phyloP scores from a whole-genome alignment of 352 stramenopile genomes.

The Globisporangium spinosum region DNA sequence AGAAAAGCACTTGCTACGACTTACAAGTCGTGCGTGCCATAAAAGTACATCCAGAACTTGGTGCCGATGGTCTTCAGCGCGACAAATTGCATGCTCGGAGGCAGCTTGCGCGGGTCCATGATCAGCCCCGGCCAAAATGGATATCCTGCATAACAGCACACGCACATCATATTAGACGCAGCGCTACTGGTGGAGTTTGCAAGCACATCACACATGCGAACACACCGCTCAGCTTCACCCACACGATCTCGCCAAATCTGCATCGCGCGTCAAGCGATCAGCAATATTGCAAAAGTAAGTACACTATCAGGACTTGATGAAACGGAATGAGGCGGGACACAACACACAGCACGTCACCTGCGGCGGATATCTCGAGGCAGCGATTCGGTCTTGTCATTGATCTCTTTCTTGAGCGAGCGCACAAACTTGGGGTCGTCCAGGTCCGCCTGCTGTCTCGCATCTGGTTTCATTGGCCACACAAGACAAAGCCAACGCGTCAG shows the following conservation, averaged over 20 bases:
- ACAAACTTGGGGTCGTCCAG: slow-evolving; percentile 10
- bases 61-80: slow-evolving; percentile 9
- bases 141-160: slow-evolving; percentile 9
- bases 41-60: slow-evolving; percentile 20
- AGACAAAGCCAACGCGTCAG: background rate
- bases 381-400: slow-evolving; percentile 12
- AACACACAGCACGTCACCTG: slow-evolving; percentile 2
- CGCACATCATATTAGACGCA: background rate
- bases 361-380: slow-evolving; percentile 7
- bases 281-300: background rate
- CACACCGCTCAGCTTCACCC: slow-evolving; percentile 12
- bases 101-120: slow-evolving; percentile 17
- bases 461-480: background rate
- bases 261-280: background rate
- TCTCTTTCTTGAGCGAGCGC: slow-evolving; percentile 9
- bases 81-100: slow-evolving; percentile 8
- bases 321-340: background rate
- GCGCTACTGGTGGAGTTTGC: background rate
- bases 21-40: slow-evolving; percentile 18
- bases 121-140: slow-evolving; percentile 14
- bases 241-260: slow-evolving; percentile 18
- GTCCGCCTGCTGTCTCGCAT: background rate
- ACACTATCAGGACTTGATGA: background rate
- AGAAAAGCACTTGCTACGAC: background rate
- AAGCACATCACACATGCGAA: background rate